Conservation (phyloP, 306 rosid genomes). For the Prunus mira region DNA sequence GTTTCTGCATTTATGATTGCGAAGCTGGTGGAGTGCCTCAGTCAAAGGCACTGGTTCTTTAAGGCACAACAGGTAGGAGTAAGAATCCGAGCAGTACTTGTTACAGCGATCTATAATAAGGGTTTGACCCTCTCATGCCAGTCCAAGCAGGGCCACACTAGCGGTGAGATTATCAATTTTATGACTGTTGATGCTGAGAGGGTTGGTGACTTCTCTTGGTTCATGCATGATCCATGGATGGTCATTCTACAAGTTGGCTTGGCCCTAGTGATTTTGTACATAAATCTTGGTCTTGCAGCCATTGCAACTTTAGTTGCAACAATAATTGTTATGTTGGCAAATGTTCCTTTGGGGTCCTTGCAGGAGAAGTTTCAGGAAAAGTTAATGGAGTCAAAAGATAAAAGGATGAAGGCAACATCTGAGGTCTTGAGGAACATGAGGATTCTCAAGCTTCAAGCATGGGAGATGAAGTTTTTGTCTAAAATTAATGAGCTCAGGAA, state of each 20-base stretch:
- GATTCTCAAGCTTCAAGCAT: conserved; percentile 83
- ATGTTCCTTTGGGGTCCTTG: conserved; percentile 61
- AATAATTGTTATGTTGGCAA: conserved; percentile 57
- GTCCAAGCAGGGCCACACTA: conserved; percentile 52
- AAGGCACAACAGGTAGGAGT: conserved; percentile 57
- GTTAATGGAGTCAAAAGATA: conserved; percentile 81
- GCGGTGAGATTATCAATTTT: conserved; percentile 77
- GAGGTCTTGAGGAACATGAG: conserved; percentile 82
- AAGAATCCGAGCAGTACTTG: conserved; percentile 53
- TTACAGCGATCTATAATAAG: conserved; percentile 60
- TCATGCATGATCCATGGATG: conserved; percentile 69
- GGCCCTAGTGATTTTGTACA: conserved; percentile 64
- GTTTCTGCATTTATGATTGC: conserved; percentile 53
- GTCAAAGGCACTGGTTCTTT: conserved; percentile 62
- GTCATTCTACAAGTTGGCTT: conserved; percentile 56
- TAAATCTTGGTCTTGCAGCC: conserved; percentile 75
- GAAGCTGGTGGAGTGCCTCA: conserved; percentile 64
- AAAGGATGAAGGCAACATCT: conserved; percentile 74
- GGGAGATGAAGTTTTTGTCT: conserved; percentile 89
- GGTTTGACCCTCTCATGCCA: conserved; percentile 61
- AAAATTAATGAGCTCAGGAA: conserved; percentile 55
- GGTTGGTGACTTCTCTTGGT: conserved; percentile 62
- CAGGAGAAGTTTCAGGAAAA: conserved; percentile 67
- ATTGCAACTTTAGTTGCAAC: conserved; percentile 65
- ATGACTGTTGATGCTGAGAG: conserved; percentile 86